phyloP scores from a whole-genome alignment of 2,329 filamentous ascomycete species.

The Taxawa tesnikishii region DNA sequence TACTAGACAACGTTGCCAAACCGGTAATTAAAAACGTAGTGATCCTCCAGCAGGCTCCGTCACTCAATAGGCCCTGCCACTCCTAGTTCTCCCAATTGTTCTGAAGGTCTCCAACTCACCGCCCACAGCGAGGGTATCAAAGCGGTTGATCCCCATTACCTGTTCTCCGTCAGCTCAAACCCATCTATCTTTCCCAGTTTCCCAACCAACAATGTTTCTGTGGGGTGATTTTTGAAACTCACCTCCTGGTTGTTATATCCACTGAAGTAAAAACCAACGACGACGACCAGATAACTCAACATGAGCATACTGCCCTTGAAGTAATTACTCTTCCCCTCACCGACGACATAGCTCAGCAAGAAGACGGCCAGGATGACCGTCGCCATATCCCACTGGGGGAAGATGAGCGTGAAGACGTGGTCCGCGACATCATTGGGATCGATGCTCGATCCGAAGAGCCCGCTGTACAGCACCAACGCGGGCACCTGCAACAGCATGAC shows the following conservation, averaged over 20 bases:
- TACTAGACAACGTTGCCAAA: too few species aligned
- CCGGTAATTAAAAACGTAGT: too few species aligned
- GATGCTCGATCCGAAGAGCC: constrained; percentile 50
- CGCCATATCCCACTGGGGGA: constrained; percentile 98
- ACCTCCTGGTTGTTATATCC: constrained; percentile 44
- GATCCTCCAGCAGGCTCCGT: too few species aligned
- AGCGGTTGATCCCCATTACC: constrained; percentile 34
- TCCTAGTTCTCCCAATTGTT: constrained; percentile 26
- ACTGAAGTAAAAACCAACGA: constrained; percentile 85
- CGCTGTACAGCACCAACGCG: constrained; percentile 82
- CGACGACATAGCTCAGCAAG: constrained; percentile 91
- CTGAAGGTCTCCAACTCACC: constrained; percentile 23
- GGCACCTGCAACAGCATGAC: constrained; percentile 93
- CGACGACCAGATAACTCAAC: constrained; percentile 81
- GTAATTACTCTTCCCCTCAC: constrained; percentile 98
- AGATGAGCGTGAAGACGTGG: constrained; percentile 74
- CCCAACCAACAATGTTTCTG: too few species aligned
- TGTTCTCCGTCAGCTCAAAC: too few species aligned
- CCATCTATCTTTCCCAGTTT: too few species aligned
- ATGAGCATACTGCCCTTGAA: constrained; percentile 97
- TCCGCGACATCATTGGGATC: constrained; percentile 40
- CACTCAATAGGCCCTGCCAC: constrained; percentile 23
- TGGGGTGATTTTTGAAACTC: too few species aligned
- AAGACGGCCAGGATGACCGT: constrained; percentile 94
- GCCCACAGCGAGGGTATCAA: constrained; percentile 29